Evolutionary conservation across 2,329 filamentous ascomycete genomes (phyloP).

Genomic region (Tolypocladium sp.): DNA sequence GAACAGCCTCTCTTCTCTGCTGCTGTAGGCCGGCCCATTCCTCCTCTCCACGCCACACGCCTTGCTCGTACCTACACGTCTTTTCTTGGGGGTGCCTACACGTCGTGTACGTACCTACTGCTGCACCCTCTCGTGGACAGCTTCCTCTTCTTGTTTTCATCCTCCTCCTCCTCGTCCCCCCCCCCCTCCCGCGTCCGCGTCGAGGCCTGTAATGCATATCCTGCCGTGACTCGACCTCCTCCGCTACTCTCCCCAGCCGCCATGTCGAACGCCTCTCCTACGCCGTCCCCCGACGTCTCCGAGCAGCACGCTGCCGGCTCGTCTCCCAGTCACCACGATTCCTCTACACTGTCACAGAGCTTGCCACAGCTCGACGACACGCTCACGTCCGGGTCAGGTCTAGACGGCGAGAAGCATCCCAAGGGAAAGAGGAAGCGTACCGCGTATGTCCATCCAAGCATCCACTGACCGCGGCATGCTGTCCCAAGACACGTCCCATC

Average conservation of each 20-base stretch:
- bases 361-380: slow-evolving; percentile 4
- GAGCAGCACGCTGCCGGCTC: slow-evolving; percentile 13
- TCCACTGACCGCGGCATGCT: not conserved
- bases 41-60: slow-evolving; percentile 1
- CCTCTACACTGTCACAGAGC: slow-evolving; percentile 8
- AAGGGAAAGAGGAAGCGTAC: slow-evolving; percentile 56
- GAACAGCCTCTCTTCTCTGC: slow-evolving; percentile 3
- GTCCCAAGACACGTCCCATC: not conserved
- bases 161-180: not conserved
- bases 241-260: slow-evolving; percentile 1
- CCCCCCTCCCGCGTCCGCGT: not conserved
- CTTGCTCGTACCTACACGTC: slow-evolving; percentile 4
- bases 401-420: slow-evolving; percentile 35
- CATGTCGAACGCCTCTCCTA: slow-evolving; percentile 15
- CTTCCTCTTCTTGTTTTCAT: slow-evolving; percentile 7
- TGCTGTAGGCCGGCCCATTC: slow-evolving; percentile 2
- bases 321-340: slow-evolving; percentile 14
- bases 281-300: slow-evolving; percentile 11
- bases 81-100: not conserved
- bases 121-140: slow-evolving; percentile 6
- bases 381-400: slow-evolving; percentile 10
- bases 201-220: slow-evolving; percentile 1
- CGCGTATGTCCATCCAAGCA: slow-evolving; percentile 35
- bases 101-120: not conserved
- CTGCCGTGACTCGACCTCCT: not conserved